These are phyloP conservation scores for Neopestalotiopsis sp. DNA, from an alignment of 2,329 filamentous ascomycete species.

Conservation along the genomic window DNA sequence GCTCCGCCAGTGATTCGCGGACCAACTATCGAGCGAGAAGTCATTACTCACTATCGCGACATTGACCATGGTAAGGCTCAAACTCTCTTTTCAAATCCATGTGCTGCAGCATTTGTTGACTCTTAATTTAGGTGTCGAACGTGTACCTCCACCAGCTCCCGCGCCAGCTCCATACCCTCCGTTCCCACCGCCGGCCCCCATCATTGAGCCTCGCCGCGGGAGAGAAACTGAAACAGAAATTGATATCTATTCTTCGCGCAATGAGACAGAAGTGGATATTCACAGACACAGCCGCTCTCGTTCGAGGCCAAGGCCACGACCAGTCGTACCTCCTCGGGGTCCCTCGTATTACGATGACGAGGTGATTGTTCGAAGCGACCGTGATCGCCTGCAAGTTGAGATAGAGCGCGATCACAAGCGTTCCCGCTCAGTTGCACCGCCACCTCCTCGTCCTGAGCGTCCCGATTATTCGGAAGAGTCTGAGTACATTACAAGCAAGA, in stretches of 20 bases:
- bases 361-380: constrained; percentile 66
- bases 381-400: constrained; percentile 52
- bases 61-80: constrained; percentile 78
- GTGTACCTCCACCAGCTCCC: constrained; percentile 28
- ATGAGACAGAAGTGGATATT: constrained; percentile 64
- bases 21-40: constrained; percentile 84
- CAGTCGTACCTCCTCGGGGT: constrained; percentile 38
- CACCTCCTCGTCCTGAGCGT: constrained; percentile 43
- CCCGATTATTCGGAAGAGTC: constrained; percentile 68
- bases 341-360: constrained; percentile 58
- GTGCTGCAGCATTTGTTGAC: constrained; percentile 8
- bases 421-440: constrained; percentile 55
- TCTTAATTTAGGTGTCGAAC: constrained; percentile 47
- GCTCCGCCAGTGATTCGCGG: constrained; percentile 71
- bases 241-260: constrained; percentile 61
- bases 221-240: constrained; percentile 63
- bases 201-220: constrained; percentile 40
- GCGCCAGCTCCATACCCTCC: constrained; percentile 43
- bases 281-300: constrained; percentile 45
- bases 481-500: constrained; percentile 61
- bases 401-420: constrained; percentile 46
- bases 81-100: constrained; percentile 12
- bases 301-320: constrained; percentile 37
- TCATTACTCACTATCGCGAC: constrained; percentile 87
- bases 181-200: constrained; percentile 51